A percentile compares a stretch with the other conserved stretches of the same genome.
phyloP scores from a whole-genome alignment of 2,329 filamentous ascomycete species.

The Beauveria medogensis region DNA sequence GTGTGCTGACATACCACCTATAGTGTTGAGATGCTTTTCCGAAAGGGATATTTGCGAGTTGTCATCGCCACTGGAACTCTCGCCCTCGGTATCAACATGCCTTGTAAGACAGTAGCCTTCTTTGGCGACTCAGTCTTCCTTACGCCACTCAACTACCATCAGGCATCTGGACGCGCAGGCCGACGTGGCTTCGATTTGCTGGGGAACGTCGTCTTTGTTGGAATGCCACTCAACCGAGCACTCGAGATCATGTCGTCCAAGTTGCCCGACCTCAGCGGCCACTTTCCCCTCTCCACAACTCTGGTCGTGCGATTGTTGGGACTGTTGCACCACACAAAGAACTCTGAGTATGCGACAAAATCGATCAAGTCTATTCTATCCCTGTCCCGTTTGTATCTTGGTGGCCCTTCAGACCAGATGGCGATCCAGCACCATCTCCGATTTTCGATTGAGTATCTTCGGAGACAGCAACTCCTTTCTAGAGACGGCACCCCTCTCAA shows the following conservation, averaged over 20 bases:
- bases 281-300: constrained; percentile 70
- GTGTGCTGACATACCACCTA: constrained; percentile 2
- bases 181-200: constrained; percentile 73
- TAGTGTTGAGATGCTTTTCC: constrained; percentile 64
- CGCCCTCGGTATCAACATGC: constrained; percentile 75
- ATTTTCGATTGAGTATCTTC: constrained; percentile 74
- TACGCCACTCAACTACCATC: constrained; percentile 67
- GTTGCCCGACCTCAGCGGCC: constrained; percentile 65
- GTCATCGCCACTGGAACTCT: constrained; percentile 71
- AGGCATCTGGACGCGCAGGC: constrained; percentile 69
- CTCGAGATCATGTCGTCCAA: constrained; percentile 64
- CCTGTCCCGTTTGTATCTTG: constrained; percentile 62
- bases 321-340: constrained; percentile 57
- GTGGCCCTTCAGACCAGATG: constrained; percentile 58
- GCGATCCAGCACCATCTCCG: constrained; percentile 68
- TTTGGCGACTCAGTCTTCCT: constrained; percentile 64
- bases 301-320: constrained; percentile 62
- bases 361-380: constrained; percentile 61
- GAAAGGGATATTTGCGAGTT: constrained; percentile 61
- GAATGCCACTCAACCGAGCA: constrained; percentile 51
- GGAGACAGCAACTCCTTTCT: constrained; percentile 58
- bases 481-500: constrained; percentile 56
- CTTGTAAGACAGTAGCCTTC: constrained; percentile 75
- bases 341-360: constrained; percentile 52
- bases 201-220: constrained; percentile 73